Base-by-base conservation (phyloP, 2,329 filamentous ascomycete genomes). In the Nigrospora osmanthi region DNA sequence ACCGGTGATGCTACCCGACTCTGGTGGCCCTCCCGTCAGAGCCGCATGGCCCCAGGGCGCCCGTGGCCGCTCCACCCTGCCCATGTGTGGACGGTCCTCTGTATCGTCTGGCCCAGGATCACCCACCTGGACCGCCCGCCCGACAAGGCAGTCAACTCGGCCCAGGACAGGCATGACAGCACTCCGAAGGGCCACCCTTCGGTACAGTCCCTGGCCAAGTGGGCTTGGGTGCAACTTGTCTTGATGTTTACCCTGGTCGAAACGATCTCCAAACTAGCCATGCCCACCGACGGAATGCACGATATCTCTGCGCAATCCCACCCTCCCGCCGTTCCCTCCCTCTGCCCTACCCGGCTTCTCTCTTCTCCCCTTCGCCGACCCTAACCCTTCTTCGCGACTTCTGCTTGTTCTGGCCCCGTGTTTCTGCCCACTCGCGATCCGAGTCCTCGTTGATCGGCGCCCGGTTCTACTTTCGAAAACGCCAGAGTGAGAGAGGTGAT, bases 1-100 rank as follows among this genome's bases (percentile, higher is more conserved):
- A 47, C 41, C 47, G 44, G 49, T 46, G 45, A 47, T 48, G 38
- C 42, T 50, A 49, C 34, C 45, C 53, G 47, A 47, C 46, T 51
- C 48, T 19, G 44, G 31, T 35, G 38, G 34, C 41, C 42, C 44
- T 44, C 42, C 43, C 44, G 43, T 43, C 38, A 47, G 49, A 54
- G 41, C 42, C 42, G 43, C 47, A 44, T 43, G 17, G 30, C 17
- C 36, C 32, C 31, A 44, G 38, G 6, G 38, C 35, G 42, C 36
- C n/a, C 34, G 6, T 7, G 15, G n/a, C 15, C 15, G 33, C 15
- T 28, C 35, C 40, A 42, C 28, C 34, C 13, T 35, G 15, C 14
- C 14, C 34, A 35, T n/a, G 15, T 35, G 2, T 35, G 34, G 34
- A 35, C 11, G 13, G 15, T 35, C 23, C 23, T 28, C 9, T 28